Conservation (phyloP, 2,329 filamentous ascomycete genomes). For the Parastagonospora avenae region DNA sequence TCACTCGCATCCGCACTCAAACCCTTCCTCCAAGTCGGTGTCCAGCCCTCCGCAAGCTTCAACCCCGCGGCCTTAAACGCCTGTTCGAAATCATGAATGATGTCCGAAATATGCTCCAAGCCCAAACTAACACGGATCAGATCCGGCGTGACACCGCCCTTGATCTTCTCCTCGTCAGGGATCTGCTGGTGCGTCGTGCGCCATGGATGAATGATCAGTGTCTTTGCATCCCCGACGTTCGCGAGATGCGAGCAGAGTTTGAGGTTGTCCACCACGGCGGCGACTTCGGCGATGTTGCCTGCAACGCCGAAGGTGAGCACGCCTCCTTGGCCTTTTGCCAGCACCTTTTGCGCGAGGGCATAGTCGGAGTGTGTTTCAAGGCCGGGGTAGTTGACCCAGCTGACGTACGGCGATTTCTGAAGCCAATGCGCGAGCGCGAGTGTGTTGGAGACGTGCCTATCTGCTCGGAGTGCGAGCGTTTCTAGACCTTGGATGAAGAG, state of each 20-base stretch:
- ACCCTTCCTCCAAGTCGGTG: slow-evolving; percentile 17
- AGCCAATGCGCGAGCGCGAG: slow-evolving; percentile 28
- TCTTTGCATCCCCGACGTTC: slow-evolving; percentile 39
- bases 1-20: slow-evolving; percentile 18
- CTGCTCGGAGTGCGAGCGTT: slow-evolving; percentile 26
- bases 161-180: slow-evolving; percentile 28
- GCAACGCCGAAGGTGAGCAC: slow-evolving; percentile 32
- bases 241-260: slow-evolving; percentile 29
- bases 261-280: slow-evolving; percentile 28
- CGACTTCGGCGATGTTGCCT: slow-evolving; percentile 26
- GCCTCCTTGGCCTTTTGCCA: slow-evolving; percentile 28
- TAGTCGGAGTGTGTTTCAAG: slow-evolving; percentile 26
- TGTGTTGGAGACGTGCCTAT: slow-evolving; percentile 29
- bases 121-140: slow-evolving; percentile 25
- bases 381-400: slow-evolving; percentile 36
- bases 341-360: slow-evolving; percentile 18
- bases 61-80: slow-evolving; percentile 14
- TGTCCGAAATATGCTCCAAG: slow-evolving; percentile 26
- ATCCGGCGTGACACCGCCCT: slow-evolving; percentile 24
- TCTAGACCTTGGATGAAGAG: slow-evolving; percentile 31
- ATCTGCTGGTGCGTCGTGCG: slow-evolving; percentile 33
- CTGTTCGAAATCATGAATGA: slow-evolving; percentile 30
- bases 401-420: slow-evolving; percentile 23
- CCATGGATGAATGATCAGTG: slow-evolving; percentile 34
- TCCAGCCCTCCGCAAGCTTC: slow-evolving; percentile 15